phyloP scores from a whole-genome alignment of 192 early-diverging fungal species.

The Backusella psychrophila region DNA sequence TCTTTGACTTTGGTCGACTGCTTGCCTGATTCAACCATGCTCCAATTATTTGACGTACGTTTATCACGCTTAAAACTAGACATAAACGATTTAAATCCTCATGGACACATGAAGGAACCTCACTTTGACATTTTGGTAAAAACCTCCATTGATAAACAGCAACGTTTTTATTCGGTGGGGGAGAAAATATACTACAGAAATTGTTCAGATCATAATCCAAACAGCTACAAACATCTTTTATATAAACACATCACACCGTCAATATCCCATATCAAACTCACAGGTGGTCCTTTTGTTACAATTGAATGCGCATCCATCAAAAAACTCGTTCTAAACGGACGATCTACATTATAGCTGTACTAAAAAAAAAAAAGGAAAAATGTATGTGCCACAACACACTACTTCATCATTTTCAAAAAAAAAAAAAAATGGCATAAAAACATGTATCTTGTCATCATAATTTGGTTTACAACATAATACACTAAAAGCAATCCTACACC shows the following conservation, averaged over 20 bases:
- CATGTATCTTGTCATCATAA: background rate
- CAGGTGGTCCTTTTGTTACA: background rate
- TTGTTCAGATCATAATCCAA: background rate
- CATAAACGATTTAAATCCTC: background rate
- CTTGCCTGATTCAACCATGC: background rate
- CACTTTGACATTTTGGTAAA: slow-evolving; percentile 4
- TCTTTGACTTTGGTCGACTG: background rate
- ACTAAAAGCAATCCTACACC: background rate
- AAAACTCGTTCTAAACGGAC: background rate
- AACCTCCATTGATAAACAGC: background rate
- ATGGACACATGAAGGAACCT: background rate
- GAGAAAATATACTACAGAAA: background rate
- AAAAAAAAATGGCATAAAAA: background rate
- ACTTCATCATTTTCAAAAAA: background rate
- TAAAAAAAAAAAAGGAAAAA: background rate
- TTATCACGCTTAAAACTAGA: background rate
- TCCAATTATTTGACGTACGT: background rate
- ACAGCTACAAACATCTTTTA: background rate
- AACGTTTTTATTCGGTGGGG: background rate
- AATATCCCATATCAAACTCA: background rate
- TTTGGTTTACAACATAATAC: background rate
- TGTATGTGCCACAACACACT: background rate
- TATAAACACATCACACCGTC: background rate
- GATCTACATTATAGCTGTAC: background rate
- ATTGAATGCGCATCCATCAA: background rate